These are phyloP conservation scores for Podaxis sp. DNA, from an alignment of 768 basidiomycete species.

Conservation along the genomic window DNA sequence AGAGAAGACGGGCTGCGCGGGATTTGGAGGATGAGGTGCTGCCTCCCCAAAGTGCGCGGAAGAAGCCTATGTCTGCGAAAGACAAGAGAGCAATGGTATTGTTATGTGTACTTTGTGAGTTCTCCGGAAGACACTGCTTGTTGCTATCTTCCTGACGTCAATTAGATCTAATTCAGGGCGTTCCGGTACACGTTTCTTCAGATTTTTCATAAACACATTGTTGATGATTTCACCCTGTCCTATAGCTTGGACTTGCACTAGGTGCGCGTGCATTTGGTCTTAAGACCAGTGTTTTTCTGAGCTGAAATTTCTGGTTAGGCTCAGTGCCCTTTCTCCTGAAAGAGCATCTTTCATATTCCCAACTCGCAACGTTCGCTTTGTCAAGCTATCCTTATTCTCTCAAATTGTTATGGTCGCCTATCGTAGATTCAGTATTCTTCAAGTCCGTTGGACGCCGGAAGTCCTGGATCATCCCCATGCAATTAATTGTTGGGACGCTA, in stretches of 20 bases:
- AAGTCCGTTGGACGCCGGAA: conserved; percentile 88
- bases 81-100: conserved; percentile 87
- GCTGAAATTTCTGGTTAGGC: conserved; percentile 44
- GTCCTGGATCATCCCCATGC: conserved; percentile 99
- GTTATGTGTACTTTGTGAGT: conserved; percentile 83
- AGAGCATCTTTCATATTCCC: conserved; percentile 95
- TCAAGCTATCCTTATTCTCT: conserved; percentile 95
- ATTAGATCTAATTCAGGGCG: conserved; percentile 80
- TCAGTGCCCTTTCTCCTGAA: conserved; percentile 96
- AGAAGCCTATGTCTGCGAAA: conserved; percentile 58
- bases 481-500: conserved; percentile 80
- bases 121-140: background rate
- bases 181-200: conserved; percentile 63
- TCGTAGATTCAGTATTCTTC: conserved; percentile 90
- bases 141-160: conserved; percentile 15
- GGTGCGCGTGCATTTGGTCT: conserved; percentile 40
- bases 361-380: conserved; percentile 91
- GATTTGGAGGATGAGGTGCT: conserved; percentile 43
- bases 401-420: conserved; percentile 96
- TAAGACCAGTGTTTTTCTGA: conserved; percentile 6
- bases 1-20: conserved; percentile 44
- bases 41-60: conserved; percentile 23
- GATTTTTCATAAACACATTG: conserved; percentile 15
- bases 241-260: conserved; percentile 83
- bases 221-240: background rate